These are phyloP conservation scores for Oryza meridionalis DNA, from an alignment of 176 grass and related monocot genomes.

Conservation along the genomic window DNA sequence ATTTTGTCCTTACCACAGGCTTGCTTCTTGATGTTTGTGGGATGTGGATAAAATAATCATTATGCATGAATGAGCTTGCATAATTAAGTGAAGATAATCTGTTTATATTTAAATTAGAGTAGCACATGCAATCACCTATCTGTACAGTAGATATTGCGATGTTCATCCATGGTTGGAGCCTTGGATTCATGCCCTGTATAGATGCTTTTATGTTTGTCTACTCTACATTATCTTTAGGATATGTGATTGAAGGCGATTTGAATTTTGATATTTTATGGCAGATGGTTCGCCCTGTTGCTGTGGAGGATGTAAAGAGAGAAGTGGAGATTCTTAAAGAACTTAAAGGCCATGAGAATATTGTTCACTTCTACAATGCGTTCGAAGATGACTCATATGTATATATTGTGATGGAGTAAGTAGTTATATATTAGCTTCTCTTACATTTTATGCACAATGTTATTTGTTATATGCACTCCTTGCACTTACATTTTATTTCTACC, in stretches of 20 bases:
- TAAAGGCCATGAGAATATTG: conserved; percentile 92
- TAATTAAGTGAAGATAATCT: conserved; percentile 13
- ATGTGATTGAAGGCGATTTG: conserved; percentile 34
- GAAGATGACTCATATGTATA: conserved; percentile 90
- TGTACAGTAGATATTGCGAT: not conserved
- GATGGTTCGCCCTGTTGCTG: conserved; percentile 76
- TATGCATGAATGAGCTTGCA: conserved; percentile 6
- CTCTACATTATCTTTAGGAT: conserved; percentile 1
- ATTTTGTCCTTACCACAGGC: not conserved
- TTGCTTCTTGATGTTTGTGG: not conserved
- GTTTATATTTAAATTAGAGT: not conserved
- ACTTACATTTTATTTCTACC: not conserved
- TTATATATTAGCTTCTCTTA: conserved; percentile 20
- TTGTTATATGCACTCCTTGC: conserved; percentile 14
- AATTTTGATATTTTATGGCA: conserved; percentile 42
- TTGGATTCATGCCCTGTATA: conserved; percentile 1
- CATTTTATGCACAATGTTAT: not conserved
- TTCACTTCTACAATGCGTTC: conserved; percentile 80
- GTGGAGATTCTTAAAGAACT: conserved; percentile 79
- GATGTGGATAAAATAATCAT: conserved; percentile 2
- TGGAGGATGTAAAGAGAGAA: conserved; percentile 94
- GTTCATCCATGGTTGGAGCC: conserved; percentile 1
- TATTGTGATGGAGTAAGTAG: conserved; percentile 96
- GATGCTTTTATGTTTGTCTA: conserved; percentile 29
- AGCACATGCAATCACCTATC: not conserved